These are phyloP conservation scores for Solanum stenotomum DNA, from an alignment of 257 asterid species.

Conservation along the genomic window DNA sequence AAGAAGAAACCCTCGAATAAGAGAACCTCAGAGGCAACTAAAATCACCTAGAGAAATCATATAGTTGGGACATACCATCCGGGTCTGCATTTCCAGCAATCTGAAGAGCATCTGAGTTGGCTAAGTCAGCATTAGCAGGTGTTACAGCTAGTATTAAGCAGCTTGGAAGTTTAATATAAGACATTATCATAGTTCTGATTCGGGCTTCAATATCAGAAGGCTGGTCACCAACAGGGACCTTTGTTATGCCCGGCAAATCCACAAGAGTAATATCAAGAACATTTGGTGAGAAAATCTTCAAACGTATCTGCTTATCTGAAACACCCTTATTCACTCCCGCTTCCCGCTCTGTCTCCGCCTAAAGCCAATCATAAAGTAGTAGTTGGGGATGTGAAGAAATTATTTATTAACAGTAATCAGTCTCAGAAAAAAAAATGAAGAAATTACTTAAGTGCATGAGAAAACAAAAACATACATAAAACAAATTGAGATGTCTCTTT, in stretches of 20 bases:
- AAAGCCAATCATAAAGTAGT: neutral
- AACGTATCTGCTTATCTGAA: constrained; percentile 73
- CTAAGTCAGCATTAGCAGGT: constrained; percentile 93
- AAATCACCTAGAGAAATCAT: neutral
- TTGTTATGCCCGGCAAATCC: constrained; percentile 94
- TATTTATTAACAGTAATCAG: neutral
- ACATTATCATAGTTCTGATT: constrained; percentile 89
- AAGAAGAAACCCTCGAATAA: constrained; percentile 5
- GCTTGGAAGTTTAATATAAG: constrained; percentile 55
- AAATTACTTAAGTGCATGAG: neutral
- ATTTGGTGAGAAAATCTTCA: constrained; percentile 82
- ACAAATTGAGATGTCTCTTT: neutral
- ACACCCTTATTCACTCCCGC: constrained; percentile 84
- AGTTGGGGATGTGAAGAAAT: neutral
- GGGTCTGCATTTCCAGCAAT: constrained; percentile 96
- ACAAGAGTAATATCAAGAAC: constrained; percentile 94
- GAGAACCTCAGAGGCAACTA: neutral
- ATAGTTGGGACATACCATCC: constrained; percentile 41
- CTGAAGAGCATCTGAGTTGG: constrained; percentile 97
- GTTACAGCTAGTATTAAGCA: constrained; percentile 90
- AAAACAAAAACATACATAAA: neutral
- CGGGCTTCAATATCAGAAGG: constrained; percentile 95
- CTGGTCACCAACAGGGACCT: constrained; percentile 96
- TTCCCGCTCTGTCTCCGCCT: constrained; percentile 89
- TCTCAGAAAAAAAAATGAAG: neutral